These are phyloP conservation scores for Vanrija pseudolonga DNA, from an alignment of 1,284 basidiomycete species.

Conservation along the genomic window DNA sequence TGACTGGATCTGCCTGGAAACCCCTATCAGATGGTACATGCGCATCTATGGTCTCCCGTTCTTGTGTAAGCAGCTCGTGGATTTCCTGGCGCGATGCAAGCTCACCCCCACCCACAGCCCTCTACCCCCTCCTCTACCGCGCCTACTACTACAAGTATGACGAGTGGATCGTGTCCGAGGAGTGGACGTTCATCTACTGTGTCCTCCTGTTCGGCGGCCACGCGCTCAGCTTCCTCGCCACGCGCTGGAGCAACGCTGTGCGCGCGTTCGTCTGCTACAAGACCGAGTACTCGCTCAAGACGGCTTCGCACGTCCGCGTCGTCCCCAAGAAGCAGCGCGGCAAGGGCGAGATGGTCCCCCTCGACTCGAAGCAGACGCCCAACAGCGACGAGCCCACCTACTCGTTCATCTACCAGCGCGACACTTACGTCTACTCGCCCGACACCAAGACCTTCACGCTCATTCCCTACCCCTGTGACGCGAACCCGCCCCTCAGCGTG, in stretches of 20 bases:
- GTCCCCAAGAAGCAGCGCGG: conserved; percentile 83
- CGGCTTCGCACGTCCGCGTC: conserved; percentile 78
- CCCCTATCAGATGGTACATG: conserved; percentile 68
- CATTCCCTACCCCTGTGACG: conserved; percentile 84
- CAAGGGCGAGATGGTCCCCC: conserved; percentile 80
- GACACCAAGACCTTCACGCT: conserved; percentile 64
- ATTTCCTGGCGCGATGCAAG: not conserved
- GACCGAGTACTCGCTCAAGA: conserved; percentile 59
- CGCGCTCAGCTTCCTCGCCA: conserved; percentile 87
- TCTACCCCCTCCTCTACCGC: conserved; percentile 88
- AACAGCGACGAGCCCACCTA: conserved; percentile 58
- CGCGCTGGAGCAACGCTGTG: conserved; percentile 81
- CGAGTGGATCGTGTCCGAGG: conserved; percentile 84
- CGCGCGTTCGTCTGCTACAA: conserved; percentile 70
- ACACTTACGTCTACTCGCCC: conserved; percentile 75
- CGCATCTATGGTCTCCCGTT: conserved; percentile 84
- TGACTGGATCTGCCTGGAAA: conserved; percentile 71
- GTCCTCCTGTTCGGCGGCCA: conserved; percentile 80
- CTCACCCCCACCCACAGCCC: conserved; percentile 36
- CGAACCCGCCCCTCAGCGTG: conserved; percentile 63
- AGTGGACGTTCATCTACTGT: conserved; percentile 93
- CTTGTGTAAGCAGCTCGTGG: conserved; percentile 31
- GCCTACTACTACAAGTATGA: conserved; percentile 83
- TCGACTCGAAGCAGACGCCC: conserved; percentile 61
- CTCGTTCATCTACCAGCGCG: conserved; percentile 92